phyloP scores from a whole-genome alignment of 2,329 filamentous ascomycete species.

The Trichoderma gracile region DNA sequence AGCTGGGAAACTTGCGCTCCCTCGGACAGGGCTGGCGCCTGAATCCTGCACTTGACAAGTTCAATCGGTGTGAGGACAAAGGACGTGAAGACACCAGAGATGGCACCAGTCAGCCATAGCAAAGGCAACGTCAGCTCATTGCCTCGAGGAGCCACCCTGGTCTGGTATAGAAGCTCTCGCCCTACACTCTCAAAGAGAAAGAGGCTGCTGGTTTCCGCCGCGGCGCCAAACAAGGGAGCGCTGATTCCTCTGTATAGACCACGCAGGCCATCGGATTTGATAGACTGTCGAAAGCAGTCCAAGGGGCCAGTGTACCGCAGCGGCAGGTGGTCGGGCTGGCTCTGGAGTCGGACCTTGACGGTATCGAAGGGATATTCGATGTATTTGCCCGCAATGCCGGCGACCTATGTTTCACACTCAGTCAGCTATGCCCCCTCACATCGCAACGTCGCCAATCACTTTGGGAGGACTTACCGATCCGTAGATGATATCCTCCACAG shows the following conservation, averaged over 20 bases:
- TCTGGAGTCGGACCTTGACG: conserved; percentile 94
- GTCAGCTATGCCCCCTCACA: neutral
- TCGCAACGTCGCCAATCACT: too few species aligned
- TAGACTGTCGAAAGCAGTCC: conserved; percentile 89
- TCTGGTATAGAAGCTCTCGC: conserved; percentile 62
- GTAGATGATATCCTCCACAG: conserved; percentile 82
- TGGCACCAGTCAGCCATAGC: conserved; percentile 77
- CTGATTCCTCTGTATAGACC: conserved; percentile 91
- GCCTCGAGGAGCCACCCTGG: conserved; percentile 51
- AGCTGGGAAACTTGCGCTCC: conserved; percentile 51
- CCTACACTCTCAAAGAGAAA: conserved; percentile 88
- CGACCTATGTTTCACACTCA: conserved; percentile 53
- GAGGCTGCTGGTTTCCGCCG: conserved; percentile 85
- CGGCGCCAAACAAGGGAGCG: conserved; percentile 86
- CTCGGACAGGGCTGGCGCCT: conserved; percentile 62
- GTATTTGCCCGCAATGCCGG: conserved; percentile 88
- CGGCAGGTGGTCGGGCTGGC: conserved; percentile 83
- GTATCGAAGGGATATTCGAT: conserved; percentile 99
- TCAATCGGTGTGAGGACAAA: conserved; percentile 92
- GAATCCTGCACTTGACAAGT: conserved; percentile 97
- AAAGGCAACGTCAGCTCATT: conserved; percentile 70
- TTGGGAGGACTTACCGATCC: conserved; percentile 66
- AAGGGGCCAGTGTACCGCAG: conserved; percentile 81
- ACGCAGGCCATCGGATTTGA: conserved; percentile 73
- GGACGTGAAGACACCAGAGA: conserved; percentile 85